Conservation (phyloP, 306 rosid species). For the Rosa chinensis region DNA sequence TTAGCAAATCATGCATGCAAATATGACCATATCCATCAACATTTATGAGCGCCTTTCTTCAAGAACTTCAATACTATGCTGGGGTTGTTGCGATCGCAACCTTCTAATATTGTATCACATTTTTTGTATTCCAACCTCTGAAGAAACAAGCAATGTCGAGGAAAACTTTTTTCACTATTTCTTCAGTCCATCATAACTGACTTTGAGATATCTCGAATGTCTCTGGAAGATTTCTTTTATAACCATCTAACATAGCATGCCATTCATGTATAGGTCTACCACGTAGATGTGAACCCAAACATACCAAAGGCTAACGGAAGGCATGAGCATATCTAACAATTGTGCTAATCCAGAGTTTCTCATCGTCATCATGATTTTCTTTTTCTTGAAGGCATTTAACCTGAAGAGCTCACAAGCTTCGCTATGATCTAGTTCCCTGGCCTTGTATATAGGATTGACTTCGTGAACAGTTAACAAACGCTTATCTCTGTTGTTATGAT, state of each 20-base stretch:
- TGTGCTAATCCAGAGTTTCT: no score
- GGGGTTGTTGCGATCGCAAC: slow-evolving; percentile 17
- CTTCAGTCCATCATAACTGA: slow-evolving; percentile 34
- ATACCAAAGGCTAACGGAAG: slow-evolving; percentile 38
- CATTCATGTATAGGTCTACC: no score
- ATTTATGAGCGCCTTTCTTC: neutral
- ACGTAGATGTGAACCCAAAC: slow-evolving; percentile 33
- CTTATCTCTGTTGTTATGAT: neutral
- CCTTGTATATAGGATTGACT: neutral
- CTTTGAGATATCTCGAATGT: slow-evolving; percentile 24
- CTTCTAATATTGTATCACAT: slow-evolving; percentile 33
- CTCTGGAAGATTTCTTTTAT: no score
- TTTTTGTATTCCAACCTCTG: neutral
- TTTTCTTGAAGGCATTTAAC: neutral
- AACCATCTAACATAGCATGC: no score
- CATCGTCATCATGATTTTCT: no score
- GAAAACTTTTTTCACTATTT: slow-evolving; percentile 11
- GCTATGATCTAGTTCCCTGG: neutral
- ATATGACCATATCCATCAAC: neutral
- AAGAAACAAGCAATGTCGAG: slow-evolving; percentile 50
- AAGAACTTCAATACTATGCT: neutral
- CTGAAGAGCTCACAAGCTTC: neutral
- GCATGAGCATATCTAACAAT: neutral
- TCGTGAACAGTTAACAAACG: neutral
- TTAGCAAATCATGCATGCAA: slow-evolving; percentile 41